These are phyloP conservation scores for Rubus parviflorus DNA, from an alignment of 306 rosid species.

Conservation along the genomic window DNA sequence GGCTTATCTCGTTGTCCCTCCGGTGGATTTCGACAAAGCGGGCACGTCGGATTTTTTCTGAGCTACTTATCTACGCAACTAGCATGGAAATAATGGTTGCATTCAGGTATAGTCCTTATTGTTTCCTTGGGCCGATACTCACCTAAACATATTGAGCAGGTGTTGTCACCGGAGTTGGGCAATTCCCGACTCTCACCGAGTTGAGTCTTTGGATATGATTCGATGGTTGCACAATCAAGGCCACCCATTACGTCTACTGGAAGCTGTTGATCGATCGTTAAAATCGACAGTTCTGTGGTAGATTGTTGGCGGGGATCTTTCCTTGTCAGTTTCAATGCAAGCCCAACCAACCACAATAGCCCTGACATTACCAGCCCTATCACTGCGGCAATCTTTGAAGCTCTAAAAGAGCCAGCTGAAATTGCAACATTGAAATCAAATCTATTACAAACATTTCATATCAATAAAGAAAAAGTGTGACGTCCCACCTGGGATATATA, in stretches of 20 bases:
- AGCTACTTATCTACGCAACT: conserved; percentile 48
- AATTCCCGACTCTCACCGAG: conserved; percentile 40
- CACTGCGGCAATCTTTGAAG: not conserved
- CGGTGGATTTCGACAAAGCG: conserved; percentile 39
- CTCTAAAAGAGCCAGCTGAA: not conserved
- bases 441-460: not conserved
- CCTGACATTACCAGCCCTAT: not conserved
- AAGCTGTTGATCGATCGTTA: conserved; percentile 8
- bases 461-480: not conserved
- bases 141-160: conserved; percentile 42
- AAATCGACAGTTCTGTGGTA: conserved; percentile 8
- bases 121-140: conserved; percentile 46
- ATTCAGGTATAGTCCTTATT: conserved; percentile 41
- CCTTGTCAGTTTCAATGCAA: not conserved
- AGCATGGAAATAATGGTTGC: conserved; percentile 49
- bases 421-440: not conserved
- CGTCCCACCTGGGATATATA: too few relatives aligned
- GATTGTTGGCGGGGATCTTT: not conserved
- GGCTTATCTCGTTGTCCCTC: not conserved
- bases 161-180: conserved; percentile 29
- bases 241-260: conserved; percentile 30
- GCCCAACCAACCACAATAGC: not conserved
- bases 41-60: conserved; percentile 43
- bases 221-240: conserved; percentile 45
- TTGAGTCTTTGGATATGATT: conserved; percentile 40